A percentile compares a stretch with the other conserved stretches of the same genome.
phyloP scores from a whole-genome alignment of 306 rosid species.

The Delonix regia region DNA sequence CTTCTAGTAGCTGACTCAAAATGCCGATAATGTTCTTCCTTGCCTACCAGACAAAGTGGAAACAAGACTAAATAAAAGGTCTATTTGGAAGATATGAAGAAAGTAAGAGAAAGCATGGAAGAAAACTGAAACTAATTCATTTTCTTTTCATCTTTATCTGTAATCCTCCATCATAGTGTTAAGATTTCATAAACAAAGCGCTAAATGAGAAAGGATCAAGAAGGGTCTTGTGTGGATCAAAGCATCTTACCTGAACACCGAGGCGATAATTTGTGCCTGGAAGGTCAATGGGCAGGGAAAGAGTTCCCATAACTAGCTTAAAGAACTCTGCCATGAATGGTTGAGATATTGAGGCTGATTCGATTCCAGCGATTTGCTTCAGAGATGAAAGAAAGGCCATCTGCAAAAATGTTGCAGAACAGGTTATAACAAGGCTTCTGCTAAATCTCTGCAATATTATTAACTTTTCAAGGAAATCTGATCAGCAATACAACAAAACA shows the following conservation, averaged over 20 bases:
- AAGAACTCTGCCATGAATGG: slow-evolving; percentile 80
- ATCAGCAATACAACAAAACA: slow-evolving; percentile 20
- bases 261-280: slow-evolving; percentile 84
- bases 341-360: slow-evolving; percentile 51
- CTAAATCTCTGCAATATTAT: background rate
- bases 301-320: slow-evolving; percentile 84
- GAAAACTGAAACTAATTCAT: background rate
- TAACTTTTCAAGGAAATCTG: background rate
- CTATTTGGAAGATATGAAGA: background rate
- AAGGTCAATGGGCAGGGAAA: slow-evolving; percentile 88
- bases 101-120: background rate
- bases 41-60: slow-evolving; percentile 54
- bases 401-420: slow-evolving; percentile 42
- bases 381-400: slow-evolving; percentile 87
- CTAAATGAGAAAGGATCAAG: background rate
- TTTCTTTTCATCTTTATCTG: background rate
- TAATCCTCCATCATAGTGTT: background rate
- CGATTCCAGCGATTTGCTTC: slow-evolving; percentile 80
- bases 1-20: slow-evolving; percentile 59
- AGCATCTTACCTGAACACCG: slow-evolving; percentile 68
- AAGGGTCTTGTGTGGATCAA: background rate
- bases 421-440: background rate
- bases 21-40: slow-evolving; percentile 74
- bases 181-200: background rate
- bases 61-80: background rate